These are phyloP conservation scores for Auriscalpium orientale DNA, from an alignment of 768 basidiomycete genomes.

Conservation along the genomic window DNA sequence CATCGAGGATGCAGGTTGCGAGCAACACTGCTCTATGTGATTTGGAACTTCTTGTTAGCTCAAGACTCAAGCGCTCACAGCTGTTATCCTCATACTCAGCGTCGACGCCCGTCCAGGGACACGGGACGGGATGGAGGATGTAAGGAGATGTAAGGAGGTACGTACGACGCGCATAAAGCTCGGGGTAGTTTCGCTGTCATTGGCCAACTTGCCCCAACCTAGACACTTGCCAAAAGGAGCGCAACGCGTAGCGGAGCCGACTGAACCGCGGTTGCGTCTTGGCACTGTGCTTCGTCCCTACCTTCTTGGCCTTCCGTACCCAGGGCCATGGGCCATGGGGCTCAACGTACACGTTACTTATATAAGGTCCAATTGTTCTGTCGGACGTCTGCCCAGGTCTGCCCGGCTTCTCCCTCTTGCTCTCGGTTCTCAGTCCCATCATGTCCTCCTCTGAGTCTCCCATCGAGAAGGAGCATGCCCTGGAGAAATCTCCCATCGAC, in stretches of 20 bases:
- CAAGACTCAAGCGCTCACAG: too few species aligned
- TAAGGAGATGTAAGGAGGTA: too few species aligned
- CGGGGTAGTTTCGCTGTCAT: background rate
- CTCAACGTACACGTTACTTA: background rate
- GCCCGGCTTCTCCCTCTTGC: background rate
- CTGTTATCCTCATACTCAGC: too few species aligned
- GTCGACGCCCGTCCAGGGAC: background rate
- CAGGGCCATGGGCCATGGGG: too few species aligned
- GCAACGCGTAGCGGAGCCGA: background rate
- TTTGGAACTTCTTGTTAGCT: too few species aligned
- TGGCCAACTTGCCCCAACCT: background rate
- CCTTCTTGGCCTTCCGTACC: too few species aligned
- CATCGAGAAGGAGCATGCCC: background rate
- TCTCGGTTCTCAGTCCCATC: background rate
- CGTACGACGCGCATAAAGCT: background rate
- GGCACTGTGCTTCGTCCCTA: too few species aligned
- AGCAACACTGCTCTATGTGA: too few species aligned
- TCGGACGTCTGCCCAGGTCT: background rate
- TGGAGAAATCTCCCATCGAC: too few species aligned
- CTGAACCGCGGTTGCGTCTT: background rate
- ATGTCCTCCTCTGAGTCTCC: background rate
- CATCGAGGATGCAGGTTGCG: too few species aligned
- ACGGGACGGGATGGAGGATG: background rate
- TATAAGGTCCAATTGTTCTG: background rate
- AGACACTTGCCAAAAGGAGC: background rate